Base-by-base conservation (phyloP, 1,284 basidiomycete genomes). In the Austroboletus rostrupii region DNA sequence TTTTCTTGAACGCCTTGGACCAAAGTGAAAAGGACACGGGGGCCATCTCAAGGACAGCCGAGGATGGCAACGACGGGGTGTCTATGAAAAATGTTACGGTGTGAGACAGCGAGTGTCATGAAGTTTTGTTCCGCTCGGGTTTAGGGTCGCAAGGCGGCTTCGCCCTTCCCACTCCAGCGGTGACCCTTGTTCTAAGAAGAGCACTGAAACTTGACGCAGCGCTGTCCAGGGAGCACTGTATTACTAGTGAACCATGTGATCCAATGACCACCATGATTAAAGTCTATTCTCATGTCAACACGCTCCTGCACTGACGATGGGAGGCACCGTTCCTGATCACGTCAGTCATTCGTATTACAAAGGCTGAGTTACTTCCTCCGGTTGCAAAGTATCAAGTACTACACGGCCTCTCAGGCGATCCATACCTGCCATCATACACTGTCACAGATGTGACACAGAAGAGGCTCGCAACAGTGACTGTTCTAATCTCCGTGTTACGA, bases 391-490 rank as follows among this genome's bases (percentile, higher is more conserved):
- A 26, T 26, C 23, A 7, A 26, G 23, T 7, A 8, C 9, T 26
- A 26, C 6, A 5, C 23, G 23, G 23, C 23, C 23, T 26, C 23
- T 37, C 56, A 4, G 47, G 13, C 5, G 50, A 45, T 0, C 20
- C 52, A 0, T 46, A 31, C 23, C 55, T 56, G 23, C 58, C 56
- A 7, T 54, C 47, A 0, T 6, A 45, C 2, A 5, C 49, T n/a
- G n/a, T n/a, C n/a, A n/a, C n/a, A n/a, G n/a, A n/a, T n/a, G n/a
- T n/a, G n/a, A n/a, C n/a, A n/a, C n/a, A n/a, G n/a, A n/a, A n/a
- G n/a, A n/a, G n/a, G n/a, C n/a, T n/a, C n/a, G n/a, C n/a, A n/a
- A n/a, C n/a, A n/a, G n/a, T n/a, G n/a, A n/a, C n/a, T n/a, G n/a
- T n/a, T n/a, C n/a, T n/a, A n/a, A n/a, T n/a, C n/a, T n/a, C n/a